Base-by-base conservation (phyloP, 352 stramenopile genomes). In the Pythium coloratum region DNA sequence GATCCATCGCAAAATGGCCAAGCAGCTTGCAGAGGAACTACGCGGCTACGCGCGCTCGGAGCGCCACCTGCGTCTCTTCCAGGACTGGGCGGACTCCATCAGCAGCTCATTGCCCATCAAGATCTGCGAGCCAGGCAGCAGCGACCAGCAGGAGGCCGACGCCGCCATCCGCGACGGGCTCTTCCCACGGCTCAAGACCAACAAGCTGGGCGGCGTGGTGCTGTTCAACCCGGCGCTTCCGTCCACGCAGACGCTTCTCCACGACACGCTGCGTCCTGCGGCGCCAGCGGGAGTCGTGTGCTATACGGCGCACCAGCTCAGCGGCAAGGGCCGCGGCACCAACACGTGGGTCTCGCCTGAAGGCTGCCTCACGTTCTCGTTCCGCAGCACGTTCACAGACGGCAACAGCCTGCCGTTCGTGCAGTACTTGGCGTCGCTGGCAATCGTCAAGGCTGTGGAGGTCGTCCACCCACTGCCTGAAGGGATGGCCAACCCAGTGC, bases 291-390 rank as follows among this genome's bases (percentile, higher is more conserved):
- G 86, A 16, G 72, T 96, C 8, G 56, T 96, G 40, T 95, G 86
- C 69, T 94, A 89, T 72, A 94, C 86, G 59, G 71, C 87, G n/a
- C 72, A 90, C 59, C 88, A 96, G 69, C 73, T 85, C 24, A 78
- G 79, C 50, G 89, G 88, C 56, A 91, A 90, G 51, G 90, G 90
- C n/a, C 87, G 90, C 34, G 88, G 88, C 46, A 63, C 75, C 54
- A 97, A 97, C 78, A 84, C 80, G 71, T 97, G 90, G 90, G 78
- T 86, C 64, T 94, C 88, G 14, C 90, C 89, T 12, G 81, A 94
- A 59, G 90, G 90, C 56, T 97, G 90, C 76, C 82, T 96, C 55
- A 96, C 89, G 70, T 97, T 96, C 76, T 96, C 88, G 55, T 97
- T 94, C 78, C 89, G 89, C 70, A 95, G 84, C 71, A 65, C 63